These are phyloP conservation scores for Xylaria castorea DNA, from an alignment of 495 filamentous ascomycete genomes.

Conservation along the genomic window DNA sequence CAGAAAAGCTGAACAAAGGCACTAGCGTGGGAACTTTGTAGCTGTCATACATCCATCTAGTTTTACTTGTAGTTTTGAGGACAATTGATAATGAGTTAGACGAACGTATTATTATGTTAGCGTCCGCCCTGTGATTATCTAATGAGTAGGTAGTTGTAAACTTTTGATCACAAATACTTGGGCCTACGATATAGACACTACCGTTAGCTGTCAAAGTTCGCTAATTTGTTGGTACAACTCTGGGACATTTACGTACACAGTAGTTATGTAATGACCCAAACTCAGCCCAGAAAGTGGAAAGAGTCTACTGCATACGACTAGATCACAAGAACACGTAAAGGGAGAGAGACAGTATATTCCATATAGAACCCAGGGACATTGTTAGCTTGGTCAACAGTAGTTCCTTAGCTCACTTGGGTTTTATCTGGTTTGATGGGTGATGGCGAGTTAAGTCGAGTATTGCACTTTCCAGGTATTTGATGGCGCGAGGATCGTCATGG, in stretches of 20 bases:
- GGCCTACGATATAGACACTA: not conserved
- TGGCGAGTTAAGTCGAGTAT: too few relatives aligned
- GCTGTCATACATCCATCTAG: conserved; percentile 39
- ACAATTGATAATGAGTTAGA: conserved; percentile 40
- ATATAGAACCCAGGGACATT: not conserved
- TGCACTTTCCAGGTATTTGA: too few relatives aligned
- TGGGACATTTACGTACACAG: too few relatives aligned
- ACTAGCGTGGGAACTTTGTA: conserved; percentile 39
- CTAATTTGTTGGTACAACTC: not conserved
- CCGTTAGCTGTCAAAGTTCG: too few relatives aligned
- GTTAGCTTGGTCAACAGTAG: not conserved
- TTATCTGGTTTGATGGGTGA: too few relatives aligned
- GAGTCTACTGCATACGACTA: too few relatives aligned
- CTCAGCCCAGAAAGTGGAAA: too few relatives aligned
- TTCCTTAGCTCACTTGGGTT: too few relatives aligned
- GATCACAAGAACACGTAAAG: too few relatives aligned
- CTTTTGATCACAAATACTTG: not conserved
- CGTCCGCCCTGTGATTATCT: not conserved
- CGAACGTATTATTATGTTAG: not conserved
- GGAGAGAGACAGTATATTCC: too few relatives aligned
- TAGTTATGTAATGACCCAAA: too few relatives aligned
- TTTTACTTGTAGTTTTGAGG: conserved; percentile 38
- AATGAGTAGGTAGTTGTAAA: not conserved
- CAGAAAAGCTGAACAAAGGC: conserved; percentile 41
- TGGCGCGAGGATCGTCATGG: too few relatives aligned